Evolutionary conservation across 1,284 basidiomycete genomes (phyloP).

Genomic region (Ganoderma lucidum): DNA sequence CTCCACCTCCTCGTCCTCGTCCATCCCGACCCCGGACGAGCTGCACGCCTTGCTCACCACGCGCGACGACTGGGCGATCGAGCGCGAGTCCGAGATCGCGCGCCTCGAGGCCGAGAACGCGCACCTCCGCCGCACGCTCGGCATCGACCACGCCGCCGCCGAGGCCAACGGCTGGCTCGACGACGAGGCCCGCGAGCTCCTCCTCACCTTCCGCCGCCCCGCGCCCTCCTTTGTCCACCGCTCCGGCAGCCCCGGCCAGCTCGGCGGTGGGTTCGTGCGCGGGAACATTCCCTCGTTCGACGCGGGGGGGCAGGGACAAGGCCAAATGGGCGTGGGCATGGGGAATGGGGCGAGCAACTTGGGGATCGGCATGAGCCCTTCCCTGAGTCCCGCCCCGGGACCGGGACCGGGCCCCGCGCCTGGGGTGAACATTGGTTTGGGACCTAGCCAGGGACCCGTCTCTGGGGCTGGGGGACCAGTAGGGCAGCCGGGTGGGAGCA

Average conservation of each 20-base stretch:
- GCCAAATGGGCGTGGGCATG: slow-evolving; percentile 5
- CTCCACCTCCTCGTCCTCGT: slow-evolving; percentile 29
- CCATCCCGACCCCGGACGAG: slow-evolving; percentile 43
- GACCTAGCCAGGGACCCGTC: slow-evolving; percentile 14
- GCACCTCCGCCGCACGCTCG: slow-evolving; percentile 74
- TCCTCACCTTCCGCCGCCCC: slow-evolving; percentile 29
- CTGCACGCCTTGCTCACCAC: slow-evolving; percentile 35
- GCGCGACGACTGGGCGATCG: slow-evolving; percentile 82
- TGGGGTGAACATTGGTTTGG: slow-evolving; percentile 14
- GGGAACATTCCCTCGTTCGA: slow-evolving; percentile 21
- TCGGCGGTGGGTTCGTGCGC: slow-evolving; percentile 19
- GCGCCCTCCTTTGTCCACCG: slow-evolving; percentile 17
- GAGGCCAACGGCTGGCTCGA: slow-evolving; percentile 52
- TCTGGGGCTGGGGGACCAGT: slow-evolving; percentile 9
- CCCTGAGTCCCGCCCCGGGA: slow-evolving; percentile 17
- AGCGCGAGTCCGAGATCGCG: slow-evolving; percentile 84
- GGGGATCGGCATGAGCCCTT: slow-evolving; percentile 22
- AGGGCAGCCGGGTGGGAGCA: slow-evolving; percentile 18
- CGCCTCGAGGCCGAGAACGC: slow-evolving; percentile 86
- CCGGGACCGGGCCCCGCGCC: slow-evolving; percentile 11
- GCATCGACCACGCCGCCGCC: slow-evolving; percentile 69
- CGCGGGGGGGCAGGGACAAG: slow-evolving; percentile 6
- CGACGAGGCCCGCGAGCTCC: slow-evolving; percentile 43
- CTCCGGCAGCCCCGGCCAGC: slow-evolving; percentile 25
- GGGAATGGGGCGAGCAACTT: not conserved